phyloP scores from a whole-genome alignment of 169 alveolate species.

The Plasmodium knowlesi region DNA sequence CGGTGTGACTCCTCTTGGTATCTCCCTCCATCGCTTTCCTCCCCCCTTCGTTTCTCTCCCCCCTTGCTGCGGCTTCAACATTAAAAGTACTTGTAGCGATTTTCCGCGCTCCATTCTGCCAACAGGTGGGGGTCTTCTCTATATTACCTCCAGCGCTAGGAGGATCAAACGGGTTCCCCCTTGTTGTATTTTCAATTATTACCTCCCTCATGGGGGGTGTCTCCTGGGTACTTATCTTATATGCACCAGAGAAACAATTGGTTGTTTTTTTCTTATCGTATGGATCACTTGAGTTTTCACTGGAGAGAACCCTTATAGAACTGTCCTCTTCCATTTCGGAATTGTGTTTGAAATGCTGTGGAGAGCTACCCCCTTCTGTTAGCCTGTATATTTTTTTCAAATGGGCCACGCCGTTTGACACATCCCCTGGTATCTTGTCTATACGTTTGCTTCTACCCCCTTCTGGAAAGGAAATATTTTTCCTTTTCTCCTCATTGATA shows the following conservation, averaged over 20 bases:
- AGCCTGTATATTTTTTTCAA: background rate
- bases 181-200: too few relatives aligned
- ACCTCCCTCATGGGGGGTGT: background rate
- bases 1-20: background rate
- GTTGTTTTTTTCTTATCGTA: background rate
- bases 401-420: background rate
- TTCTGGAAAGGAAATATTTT: background rate
- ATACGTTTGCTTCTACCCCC: background rate
- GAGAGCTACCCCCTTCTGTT: background rate
- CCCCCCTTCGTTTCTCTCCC: background rate
- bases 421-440: background rate
- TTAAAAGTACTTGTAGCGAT: background rate
- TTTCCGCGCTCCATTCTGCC: background rate
- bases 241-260: background rate
- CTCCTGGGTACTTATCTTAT: background rate
- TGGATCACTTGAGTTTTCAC: background rate
- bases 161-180: background rate
- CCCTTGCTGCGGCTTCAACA: background rate
- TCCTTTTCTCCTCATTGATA: background rate
- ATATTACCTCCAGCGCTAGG: background rate
- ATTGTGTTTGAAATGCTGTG: background rate
- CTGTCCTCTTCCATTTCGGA: background rate
- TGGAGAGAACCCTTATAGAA: background rate
- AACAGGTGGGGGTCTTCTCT: background rate
- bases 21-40: too few relatives aligned